Evolutionary conservation across 1,284 basidiomycete species (phyloP).

Genomic region (Moniliophthora roreri): DNA sequence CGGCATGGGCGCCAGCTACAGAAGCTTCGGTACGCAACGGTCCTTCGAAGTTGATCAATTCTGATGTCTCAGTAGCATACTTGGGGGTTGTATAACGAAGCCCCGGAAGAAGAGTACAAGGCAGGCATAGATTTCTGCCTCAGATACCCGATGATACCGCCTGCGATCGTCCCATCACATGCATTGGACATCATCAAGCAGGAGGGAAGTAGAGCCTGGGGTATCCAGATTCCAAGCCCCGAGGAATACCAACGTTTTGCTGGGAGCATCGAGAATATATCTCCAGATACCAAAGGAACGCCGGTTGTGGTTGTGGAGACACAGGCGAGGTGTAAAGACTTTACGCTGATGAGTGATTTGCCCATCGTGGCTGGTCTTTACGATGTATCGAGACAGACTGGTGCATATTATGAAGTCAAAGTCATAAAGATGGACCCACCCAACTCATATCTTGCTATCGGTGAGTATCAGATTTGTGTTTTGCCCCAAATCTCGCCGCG

Average conservation of each 20-base stretch:
- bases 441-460: conserved; percentile 52
- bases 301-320: conserved; percentile 42
- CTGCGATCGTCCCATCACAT: conserved; percentile 47
- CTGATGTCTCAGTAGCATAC: conserved; percentile 30
- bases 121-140: conserved; percentile 50
- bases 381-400: conserved; percentile 47
- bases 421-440: conserved; percentile 48
- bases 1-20: conserved; percentile 49
- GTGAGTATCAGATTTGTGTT: conserved; percentile 30
- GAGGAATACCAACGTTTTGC: conserved; percentile 31
- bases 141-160: conserved; percentile 34
- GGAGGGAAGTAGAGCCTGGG: conserved; percentile 51
- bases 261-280: conserved; percentile 34
- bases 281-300: conserved; percentile 32
- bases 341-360: conserved; percentile 58
- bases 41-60: neutral
- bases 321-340: conserved; percentile 41
- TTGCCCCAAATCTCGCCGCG: too few relatives aligned
- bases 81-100: conserved; percentile 52
- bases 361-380: conserved; percentile 63
- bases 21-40: conserved; percentile 37
- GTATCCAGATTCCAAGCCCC: conserved; percentile 38
- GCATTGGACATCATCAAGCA: conserved; percentile 45
- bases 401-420: conserved; percentile 63
- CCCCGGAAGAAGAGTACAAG: conserved; percentile 49